Evolutionary conservation across 495 filamentous ascomycete species (phyloP), one percentile per base, ranked within the genome.

Genomic region (Penicillium verhagenii): DNA sequence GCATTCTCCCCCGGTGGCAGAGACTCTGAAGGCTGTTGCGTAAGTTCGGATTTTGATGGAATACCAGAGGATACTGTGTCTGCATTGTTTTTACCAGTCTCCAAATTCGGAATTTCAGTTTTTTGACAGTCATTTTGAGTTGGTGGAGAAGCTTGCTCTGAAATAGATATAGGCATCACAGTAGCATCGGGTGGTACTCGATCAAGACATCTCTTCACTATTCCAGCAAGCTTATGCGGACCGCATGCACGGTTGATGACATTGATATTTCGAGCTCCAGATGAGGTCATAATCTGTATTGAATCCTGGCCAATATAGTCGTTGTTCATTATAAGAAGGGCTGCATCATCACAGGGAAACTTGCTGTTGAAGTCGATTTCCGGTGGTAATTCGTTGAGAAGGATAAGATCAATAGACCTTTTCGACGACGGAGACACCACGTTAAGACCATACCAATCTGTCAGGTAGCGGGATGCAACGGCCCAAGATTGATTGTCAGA

Each of bases 151-250:
- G 46, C 16, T 19, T 23, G 24, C 23, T 56, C 39, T 4, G 46
- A 18, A 14, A 52, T 2, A 47, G 16, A 5, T 6, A 9, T 24
- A 1, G 23, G 14, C 10, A 26, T 6, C 13, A 9, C 10, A 4
- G 23, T 21, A 21, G 4, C 10, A 0, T 21, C 24, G 43, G 40
- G 13, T n/a, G 43, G 23, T 7, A 14, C 6, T 18, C 35, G 16
- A 8, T 63, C 57, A 1, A 76, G 40, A 37, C 66, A 72, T 54
- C 66, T 66, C 5, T 62, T 60, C 76, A 75, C 56, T 71, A 76
- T 63, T 19, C 80, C 81, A 6, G 79, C 81, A 29, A 87, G 66
- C 60, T 87, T 88, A 57, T 85, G 76, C 14, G 85, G 85, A 2
- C 83, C 85, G 54, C 72, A 81, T 13, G 80, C 79, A 29, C 71